Evolutionary conservation across 768 basidiomycete species (phyloP).

Genomic region (Coprinellus micaceus): DNA sequence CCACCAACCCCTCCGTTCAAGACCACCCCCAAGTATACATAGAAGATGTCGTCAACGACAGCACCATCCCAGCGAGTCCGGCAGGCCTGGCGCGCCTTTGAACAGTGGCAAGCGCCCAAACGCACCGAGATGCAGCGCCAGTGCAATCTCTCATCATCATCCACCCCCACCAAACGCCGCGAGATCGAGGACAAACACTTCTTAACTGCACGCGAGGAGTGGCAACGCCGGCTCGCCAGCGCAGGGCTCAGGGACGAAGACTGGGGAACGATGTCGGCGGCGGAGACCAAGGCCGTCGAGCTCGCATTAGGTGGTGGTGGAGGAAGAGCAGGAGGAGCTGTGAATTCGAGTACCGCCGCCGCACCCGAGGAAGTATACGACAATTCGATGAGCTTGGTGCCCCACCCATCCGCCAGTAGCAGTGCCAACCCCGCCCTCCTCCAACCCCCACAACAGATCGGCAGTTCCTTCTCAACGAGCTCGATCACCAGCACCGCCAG

Average conservation of each 20-base stretch:
- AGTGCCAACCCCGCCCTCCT: constrained; percentile 11
- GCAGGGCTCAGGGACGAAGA: constrained; percentile 37
- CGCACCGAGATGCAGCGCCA: constrained; percentile 14
- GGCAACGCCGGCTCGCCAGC: constrained; percentile 33
- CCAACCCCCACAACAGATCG: constrained; percentile 12
- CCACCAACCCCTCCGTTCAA: neutral
- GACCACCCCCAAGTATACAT: too few relatives aligned
- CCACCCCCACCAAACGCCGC: neutral
- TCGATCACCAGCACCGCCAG: constrained; percentile 31
- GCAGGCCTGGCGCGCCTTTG: constrained; percentile 19
- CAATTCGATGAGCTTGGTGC: constrained; percentile 12
- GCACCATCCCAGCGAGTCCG: constrained; percentile 13
- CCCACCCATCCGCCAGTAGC: constrained; percentile 3
- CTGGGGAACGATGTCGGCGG: constrained; percentile 41
- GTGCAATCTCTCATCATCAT: neutral
- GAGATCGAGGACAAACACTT: constrained; percentile 29
- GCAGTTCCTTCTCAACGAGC: constrained; percentile 30
- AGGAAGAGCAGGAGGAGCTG: neutral
- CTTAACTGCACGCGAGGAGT: constrained; percentile 34
- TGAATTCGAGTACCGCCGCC: constrained; percentile 23
- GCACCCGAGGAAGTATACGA: constrained; percentile 22
- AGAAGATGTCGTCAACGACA: neutral
- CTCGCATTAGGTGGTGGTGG: constrained; percentile 35
- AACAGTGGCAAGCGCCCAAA: constrained; percentile 9
- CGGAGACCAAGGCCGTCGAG: constrained; percentile 33